Evolutionary conservation across 2,329 filamentous ascomycete genomes (phyloP), one percentile per base, ranked within the genome.

Genomic region (Pseudogymnoascus sp.): DNA sequence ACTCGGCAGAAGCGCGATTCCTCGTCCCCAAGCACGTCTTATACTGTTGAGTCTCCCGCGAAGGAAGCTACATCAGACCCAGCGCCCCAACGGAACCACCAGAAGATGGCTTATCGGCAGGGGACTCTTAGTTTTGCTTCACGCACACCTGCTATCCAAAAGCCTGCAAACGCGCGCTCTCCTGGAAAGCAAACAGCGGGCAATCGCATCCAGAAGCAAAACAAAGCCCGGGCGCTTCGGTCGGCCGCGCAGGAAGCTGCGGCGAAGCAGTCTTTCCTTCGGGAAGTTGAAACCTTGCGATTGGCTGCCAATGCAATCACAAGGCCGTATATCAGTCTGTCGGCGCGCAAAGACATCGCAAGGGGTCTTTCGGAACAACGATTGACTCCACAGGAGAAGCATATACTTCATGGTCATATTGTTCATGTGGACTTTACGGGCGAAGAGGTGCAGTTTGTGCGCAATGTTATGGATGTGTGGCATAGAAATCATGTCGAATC

Each of bases 401-500:
- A 18, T 1, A 21, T 33, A 28, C 18, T 62, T 3, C 25, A 23
- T 1, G 49, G 11, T 23, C n/a, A n/a, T 6, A 33, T 59, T 8
- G 33, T 62, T 1, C 61, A 62, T 59, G 61, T 62, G 18, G 61
- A 62, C 3, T 62, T 62, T 7, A 21, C 21, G 5, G 11, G 31
- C 8, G 43, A 62, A 7, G 60, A 61, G 5, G 18, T 61, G 2
- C 4, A 5, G 37, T 60, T 21, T 33, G 28, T 62, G 18, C 31
- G 52, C 31, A 60, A 60, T 25, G 49, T 59, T 14, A 35, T 61
- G 31, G 28, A 59, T 35, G 23, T 31, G 14, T 35, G 28, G 43
- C 14, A n/a, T 8, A 11, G 7, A n/a, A 5, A 16, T 2, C 23
- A 25, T 14, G 41, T 43, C 4, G 31, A 28, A 18, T 18, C 31